phyloP scores from a whole-genome alignment of 2,329 filamentous ascomycete genomes.

The Chaetomium sp. region DNA sequence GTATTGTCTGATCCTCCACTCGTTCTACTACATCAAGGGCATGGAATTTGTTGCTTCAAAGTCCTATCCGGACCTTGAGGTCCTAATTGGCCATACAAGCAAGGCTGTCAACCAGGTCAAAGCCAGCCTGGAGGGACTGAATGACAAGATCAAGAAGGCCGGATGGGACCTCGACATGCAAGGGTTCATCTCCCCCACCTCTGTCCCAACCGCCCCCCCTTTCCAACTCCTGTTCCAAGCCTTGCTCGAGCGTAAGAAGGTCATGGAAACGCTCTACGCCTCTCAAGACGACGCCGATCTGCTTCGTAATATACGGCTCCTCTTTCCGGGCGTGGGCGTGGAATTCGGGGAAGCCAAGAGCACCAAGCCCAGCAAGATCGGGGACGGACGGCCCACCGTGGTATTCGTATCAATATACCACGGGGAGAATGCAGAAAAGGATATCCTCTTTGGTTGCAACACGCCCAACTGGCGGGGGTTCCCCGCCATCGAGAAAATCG shows the following conservation, averaged over 20 bases:
- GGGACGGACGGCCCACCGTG: background rate
- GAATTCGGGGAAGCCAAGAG: too few species aligned
- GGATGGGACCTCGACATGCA: background rate
- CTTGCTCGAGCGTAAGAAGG: background rate
- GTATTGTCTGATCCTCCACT: background rate
- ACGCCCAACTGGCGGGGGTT: background rate
- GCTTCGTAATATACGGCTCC: background rate
- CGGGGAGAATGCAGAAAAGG: background rate
- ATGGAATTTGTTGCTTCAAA: background rate
- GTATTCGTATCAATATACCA: background rate
- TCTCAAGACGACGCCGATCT: background rate
- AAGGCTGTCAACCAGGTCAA: background rate
- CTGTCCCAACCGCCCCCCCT: background rate
- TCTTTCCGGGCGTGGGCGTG: too few species aligned
- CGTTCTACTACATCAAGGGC: background rate
- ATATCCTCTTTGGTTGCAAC: background rate
- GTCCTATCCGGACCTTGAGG: too few species aligned
- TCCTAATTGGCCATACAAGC: too few species aligned
- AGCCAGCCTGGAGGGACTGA: background rate
- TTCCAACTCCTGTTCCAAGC: background rate
- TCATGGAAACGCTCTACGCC: background rate
- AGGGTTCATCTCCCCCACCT: background rate
- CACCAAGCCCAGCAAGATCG: background rate
- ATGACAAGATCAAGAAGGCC: background rate
- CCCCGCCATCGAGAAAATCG: background rate